A percentile compares a stretch with the other conserved stretches of the same genome.
phyloP scores from a whole-genome alignment of 345 rosid genomes.

The Camelina sativa region DNA sequence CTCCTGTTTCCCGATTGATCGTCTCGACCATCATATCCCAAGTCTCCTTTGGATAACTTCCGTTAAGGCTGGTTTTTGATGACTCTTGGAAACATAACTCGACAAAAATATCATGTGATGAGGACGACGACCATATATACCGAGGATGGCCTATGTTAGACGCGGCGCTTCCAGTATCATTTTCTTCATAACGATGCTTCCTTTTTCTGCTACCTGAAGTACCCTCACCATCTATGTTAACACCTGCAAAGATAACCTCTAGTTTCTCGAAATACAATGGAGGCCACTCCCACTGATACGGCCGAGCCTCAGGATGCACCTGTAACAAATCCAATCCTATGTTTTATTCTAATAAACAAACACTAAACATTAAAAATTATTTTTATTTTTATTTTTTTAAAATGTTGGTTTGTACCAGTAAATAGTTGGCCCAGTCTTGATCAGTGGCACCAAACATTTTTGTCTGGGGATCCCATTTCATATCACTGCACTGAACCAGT shows the following conservation, averaged over 20 bases:
- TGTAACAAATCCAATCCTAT: not conserved
- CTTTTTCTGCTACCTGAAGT: not conserved
- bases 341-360: not conserved
- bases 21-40: not conserved
- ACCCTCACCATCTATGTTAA: not conserved
- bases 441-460: not conserved
- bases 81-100: not conserved
- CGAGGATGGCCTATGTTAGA: not conserved
- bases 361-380: not conserved
- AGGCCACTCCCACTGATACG: not conserved
- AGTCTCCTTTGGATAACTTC: not conserved
- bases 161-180: not conserved
- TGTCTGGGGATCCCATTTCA: not conserved
- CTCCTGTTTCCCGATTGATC: not conserved
- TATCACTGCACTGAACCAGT: not conserved
- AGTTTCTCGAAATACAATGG: not conserved
- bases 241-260: not conserved
- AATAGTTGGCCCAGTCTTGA: not conserved
- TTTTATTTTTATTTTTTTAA: too few relatives aligned
- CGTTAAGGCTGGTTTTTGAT: not conserved
- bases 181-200: not conserved
- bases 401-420: not conserved
- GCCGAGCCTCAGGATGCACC: not conserved
- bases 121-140: not conserved
- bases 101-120: not conserved